These are phyloP conservation scores for Cryptosporidium sp. DNA, from an alignment of 169 alveolate genomes.

Conservation along the genomic window DNA sequence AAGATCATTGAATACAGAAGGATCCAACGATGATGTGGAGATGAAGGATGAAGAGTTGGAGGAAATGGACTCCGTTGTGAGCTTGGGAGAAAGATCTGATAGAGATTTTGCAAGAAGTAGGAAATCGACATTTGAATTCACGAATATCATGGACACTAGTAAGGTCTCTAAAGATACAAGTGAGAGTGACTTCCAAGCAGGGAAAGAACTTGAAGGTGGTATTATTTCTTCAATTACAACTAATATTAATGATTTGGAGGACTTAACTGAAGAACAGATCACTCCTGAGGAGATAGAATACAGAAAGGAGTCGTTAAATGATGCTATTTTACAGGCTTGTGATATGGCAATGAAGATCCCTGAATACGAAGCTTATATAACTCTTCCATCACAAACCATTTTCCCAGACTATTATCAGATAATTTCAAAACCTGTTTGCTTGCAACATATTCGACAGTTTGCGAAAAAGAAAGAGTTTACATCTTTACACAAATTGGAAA, in stretches of 20 bases:
- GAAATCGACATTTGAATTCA: neutral
- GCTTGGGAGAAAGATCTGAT: neutral
- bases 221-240: neutral
- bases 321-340: constrained; percentile 55
- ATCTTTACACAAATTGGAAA: constrained; percentile 59
- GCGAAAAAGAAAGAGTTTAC: constrained; percentile 68
- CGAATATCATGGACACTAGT: neutral
- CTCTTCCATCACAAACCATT: constrained; percentile 34
- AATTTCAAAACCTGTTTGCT: constrained; percentile 53
- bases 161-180: neutral
- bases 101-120: neutral
- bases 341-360: constrained; percentile 53
- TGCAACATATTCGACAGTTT: constrained; percentile 55
- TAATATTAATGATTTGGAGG: neutral
- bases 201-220: neutral
- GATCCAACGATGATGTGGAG: neutral
- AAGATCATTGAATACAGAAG: neutral
- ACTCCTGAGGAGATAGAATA: constrained; percentile 65
- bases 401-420: constrained; percentile 72
- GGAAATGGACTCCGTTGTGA: neutral
- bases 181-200: neutral
- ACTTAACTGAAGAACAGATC: constrained; percentile 28
- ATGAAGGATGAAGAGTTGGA: neutral
- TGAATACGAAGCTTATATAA: constrained; percentile 50
- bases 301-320: constrained; percentile 34